Evolutionary conservation across 495 filamentous ascomycete genomes (phyloP).

Genomic region (Pseudoneurospora amorphoporcata): DNA sequence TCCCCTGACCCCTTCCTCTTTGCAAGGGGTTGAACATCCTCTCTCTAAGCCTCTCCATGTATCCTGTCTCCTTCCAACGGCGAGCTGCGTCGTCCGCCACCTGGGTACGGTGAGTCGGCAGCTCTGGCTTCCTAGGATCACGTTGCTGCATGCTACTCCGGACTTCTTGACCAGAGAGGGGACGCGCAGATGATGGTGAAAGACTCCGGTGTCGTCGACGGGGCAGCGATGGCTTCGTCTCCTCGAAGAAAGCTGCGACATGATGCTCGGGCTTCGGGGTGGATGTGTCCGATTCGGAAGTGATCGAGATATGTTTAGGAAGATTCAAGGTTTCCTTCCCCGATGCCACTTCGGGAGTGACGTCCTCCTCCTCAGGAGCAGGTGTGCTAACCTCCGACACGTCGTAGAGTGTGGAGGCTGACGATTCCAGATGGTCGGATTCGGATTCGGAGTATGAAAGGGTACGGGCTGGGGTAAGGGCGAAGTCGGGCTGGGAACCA

Average conservation of each 20-base stretch:
- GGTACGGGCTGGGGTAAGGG: slow-evolving; percentile 28
- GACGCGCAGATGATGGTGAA: slow-evolving; percentile 20
- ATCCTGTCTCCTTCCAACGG: not conserved
- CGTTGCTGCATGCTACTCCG: slow-evolving; percentile 5
- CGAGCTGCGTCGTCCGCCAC: not conserved
- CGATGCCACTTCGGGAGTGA: slow-evolving; percentile 1
- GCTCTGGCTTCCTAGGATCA: slow-evolving; percentile 12
- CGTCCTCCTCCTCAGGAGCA: slow-evolving; percentile 12
- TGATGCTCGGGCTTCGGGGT: slow-evolving; percentile 28
- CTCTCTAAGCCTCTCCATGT: slow-evolving; percentile 5
- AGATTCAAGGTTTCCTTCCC: slow-evolving; percentile 6
- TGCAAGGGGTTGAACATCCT: slow-evolving; percentile 20
- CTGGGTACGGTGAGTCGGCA: slow-evolving; percentile 4
- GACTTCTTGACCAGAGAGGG: slow-evolving; percentile 13
- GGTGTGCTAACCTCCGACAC: slow-evolving; percentile 18
- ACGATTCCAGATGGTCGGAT: slow-evolving; percentile 24
- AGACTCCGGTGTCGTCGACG: slow-evolving; percentile 19
- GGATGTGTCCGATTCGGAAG: slow-evolving; percentile 25
- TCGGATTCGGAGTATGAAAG: slow-evolving; percentile 38
- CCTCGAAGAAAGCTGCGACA: slow-evolving; percentile 21
- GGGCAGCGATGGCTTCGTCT: slow-evolving; percentile 16
- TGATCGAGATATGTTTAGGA: slow-evolving; percentile 1
- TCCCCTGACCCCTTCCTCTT: slow-evolving; percentile 25
- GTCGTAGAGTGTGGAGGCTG: slow-evolving; percentile 25
- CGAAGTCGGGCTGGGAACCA: slow-evolving; percentile 12